Conservation (phyloP, 1,139 yeast genomes). For the Blastobotrys apis region DNA sequence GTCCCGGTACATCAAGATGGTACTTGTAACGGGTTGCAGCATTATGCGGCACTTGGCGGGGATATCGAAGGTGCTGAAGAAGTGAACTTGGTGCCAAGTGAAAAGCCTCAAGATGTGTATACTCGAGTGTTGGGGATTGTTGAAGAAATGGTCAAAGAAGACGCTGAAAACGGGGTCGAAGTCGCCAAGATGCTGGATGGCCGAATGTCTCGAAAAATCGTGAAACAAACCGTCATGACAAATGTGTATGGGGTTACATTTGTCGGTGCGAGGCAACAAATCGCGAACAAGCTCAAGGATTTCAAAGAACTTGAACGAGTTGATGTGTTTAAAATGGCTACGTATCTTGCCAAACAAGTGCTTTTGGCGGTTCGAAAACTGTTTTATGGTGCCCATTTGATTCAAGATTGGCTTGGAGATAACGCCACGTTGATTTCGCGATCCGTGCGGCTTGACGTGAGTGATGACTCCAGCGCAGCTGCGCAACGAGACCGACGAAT, state of each 20-base stretch:
- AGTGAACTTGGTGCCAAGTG: slow-evolving; percentile 80
- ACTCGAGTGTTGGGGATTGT: slow-evolving; percentile 77
- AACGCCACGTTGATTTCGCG: slow-evolving; percentile 78
- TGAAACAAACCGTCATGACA: slow-evolving; percentile 97
- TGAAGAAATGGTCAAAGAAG: slow-evolving; percentile 48
- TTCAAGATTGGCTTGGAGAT: slow-evolving; percentile 94
- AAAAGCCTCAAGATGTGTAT: slow-evolving; percentile 88
- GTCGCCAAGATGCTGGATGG: slow-evolving; percentile 35
- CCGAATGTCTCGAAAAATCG: slow-evolving; percentile 76
- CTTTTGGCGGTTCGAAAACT: slow-evolving; percentile 80
- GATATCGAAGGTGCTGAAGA: slow-evolving; percentile 91
- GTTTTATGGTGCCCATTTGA: slow-evolving; percentile 87
- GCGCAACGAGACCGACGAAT: too few species aligned
- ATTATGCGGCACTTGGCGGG: slow-evolving; percentile 97
- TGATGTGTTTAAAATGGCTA: slow-evolving; percentile 42
- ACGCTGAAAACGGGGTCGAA: slow-evolving; percentile 52
- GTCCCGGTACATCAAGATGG: slow-evolving; percentile 97
- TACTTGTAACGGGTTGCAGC: slow-evolving; percentile 95
- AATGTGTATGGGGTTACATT: slow-evolving; percentile 97
- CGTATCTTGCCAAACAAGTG: slow-evolving; percentile 72
- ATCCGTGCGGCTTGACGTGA: slow-evolving; percentile 61
- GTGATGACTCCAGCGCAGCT: slow-evolving; percentile 21
- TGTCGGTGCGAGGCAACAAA: slow-evolving; percentile 89
- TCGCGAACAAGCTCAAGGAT: slow-evolving; percentile 44
- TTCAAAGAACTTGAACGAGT: slow-evolving; percentile 40